phyloP scores from a whole-genome alignment of 2,329 filamentous ascomycete genomes.

The Dactylellina drechsleri region DNA sequence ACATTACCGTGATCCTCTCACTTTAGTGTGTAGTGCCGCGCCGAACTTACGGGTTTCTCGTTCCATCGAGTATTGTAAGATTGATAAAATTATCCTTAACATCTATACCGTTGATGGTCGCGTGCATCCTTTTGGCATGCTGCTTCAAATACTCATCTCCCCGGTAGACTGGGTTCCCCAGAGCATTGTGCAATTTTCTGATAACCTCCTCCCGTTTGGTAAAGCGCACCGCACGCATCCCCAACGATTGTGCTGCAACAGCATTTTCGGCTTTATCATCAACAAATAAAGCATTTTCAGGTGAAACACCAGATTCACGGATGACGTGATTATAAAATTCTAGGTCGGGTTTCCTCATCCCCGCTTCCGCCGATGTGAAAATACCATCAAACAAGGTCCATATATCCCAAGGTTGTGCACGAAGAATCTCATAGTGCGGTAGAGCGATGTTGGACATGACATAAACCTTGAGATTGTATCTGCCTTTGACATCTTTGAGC shows the following conservation, averaged over 20 bases:
- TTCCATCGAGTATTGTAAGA: neutral
- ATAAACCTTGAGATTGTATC: neutral
- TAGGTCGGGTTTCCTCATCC: neutral
- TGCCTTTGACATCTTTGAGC: neutral
- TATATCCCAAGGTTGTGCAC: neutral
- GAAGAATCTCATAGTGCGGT: neutral
- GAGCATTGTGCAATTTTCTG: neutral
- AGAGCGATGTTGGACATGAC: neutral
- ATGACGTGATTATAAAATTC: neutral
- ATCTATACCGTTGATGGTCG: neutral
- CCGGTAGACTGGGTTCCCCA: neutral
- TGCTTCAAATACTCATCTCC: neutral
- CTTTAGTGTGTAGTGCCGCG: too few species aligned
- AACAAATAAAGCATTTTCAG: neutral
- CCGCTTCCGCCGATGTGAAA: neutral
- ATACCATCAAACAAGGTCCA: neutral
- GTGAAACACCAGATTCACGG: neutral
- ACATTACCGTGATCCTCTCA: neutral
- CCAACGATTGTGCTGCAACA: neutral
- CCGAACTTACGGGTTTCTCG: neutral
- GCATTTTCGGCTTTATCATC: conserved; percentile 4
- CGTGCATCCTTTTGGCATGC: conserved; percentile 1
- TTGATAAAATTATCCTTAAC: conserved; percentile 2
- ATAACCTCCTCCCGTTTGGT: neutral
- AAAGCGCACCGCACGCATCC: neutral